Evolutionary conservation across 1,139 yeast genomes (phyloP), one percentile per base, ranked within the genome.

Genomic region (Taphrina communis): DNA sequence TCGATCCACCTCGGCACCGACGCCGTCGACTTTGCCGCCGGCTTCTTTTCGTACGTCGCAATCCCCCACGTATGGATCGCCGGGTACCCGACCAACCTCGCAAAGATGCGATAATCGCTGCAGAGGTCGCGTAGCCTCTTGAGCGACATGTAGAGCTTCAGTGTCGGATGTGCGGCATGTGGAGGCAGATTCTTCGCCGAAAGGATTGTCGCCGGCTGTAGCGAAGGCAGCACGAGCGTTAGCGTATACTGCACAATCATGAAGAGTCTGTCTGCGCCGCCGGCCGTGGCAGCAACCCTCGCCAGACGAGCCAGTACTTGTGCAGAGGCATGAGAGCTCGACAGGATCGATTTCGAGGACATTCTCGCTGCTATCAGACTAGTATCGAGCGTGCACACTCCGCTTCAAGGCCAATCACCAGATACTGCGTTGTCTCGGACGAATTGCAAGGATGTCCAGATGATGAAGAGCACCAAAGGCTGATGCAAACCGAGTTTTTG

Each of bases 1-100:
- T 77, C 78, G 41, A 77, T 73, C 48, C 69, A 65, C 25, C 77
- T 73, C 50, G 76, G 71, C 8, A 76, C 70, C 38, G 72, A 65
- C 63, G 76, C 78, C 44, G 68, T 44, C 8, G 70, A 71, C 4
- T 25, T 4, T 25, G 31, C 31, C 21, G 72, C 70, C 38, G 71
- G 19, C 14, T 70, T 39, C 39, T 39, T 63, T 48, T 65, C 48
- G 58, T 57, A 57, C 21, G 55, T 59, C 21, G 62, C 38, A 42
- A 65, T 50, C 17, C 57, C 68, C 68, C 68, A 65, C 21, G 58
- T 17, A 36, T 57, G 63, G 4, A 58, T 51, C 21, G 63, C 63
- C n/a, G 68, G 68, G 19, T 57, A 65, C 7, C 63, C 68, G 11
- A 57, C 58, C 11, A 65, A 39, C 14, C 68, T 48, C 6, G 63